Conservation (phyloP, 495 filamentous ascomycete species). For the Bryoglossum gracile region DNA sequence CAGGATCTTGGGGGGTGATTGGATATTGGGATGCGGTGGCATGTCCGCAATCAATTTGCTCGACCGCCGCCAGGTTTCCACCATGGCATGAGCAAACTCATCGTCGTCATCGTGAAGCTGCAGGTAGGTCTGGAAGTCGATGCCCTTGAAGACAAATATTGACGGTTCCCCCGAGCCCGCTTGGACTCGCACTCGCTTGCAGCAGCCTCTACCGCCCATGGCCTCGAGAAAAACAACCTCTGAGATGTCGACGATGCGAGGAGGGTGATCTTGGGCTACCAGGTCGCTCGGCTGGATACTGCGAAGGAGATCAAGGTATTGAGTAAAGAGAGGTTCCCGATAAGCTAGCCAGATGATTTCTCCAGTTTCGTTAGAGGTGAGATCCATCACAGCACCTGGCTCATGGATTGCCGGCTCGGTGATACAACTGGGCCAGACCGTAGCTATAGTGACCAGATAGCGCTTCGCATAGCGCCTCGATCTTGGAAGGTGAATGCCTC, state of each 20-base stretch:
- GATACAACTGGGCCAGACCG: constrained; percentile 3
- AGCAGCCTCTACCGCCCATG: constrained; percentile 11
- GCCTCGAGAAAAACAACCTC: neutral
- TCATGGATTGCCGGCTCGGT: neutral
- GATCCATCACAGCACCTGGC: constrained; percentile 2
- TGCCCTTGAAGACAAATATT: constrained; percentile 4
- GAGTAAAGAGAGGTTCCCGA: no score
- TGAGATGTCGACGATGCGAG: no score
- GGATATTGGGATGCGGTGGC: constrained; percentile 1
- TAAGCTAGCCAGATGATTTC: no score
- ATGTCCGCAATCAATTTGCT: neutral
- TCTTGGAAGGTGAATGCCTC: neutral
- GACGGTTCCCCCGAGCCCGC: constrained; percentile 4
- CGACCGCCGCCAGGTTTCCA: neutral
- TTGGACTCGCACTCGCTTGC: constrained; percentile 2
- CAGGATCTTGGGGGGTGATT: neutral
- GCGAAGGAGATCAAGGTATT: no score
- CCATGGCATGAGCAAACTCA: neutral
- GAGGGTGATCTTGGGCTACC: no score
- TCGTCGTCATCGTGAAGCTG: neutral
- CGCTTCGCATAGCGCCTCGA: neutral
- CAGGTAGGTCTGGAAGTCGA: constrained; percentile 6
- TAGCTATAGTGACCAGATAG: constrained; percentile 7
- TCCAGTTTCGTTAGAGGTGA: neutral
- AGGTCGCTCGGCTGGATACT: no score